These are phyloP conservation scores for Auricularia auricula-judae DNA, from an alignment of 768 basidiomycete species.

Conservation along the genomic window DNA sequence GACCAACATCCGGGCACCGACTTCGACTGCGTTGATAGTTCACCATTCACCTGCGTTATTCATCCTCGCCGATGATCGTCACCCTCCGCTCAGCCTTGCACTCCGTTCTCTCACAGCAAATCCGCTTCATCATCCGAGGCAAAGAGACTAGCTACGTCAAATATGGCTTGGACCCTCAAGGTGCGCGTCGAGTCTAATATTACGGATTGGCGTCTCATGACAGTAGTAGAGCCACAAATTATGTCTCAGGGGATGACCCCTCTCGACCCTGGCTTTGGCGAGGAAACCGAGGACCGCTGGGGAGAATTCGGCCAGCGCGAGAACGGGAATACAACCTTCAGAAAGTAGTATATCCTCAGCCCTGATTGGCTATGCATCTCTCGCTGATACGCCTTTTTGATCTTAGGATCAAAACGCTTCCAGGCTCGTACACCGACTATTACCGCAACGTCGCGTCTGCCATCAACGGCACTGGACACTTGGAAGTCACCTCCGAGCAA, in stretches of 20 bases:
- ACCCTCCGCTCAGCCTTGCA: background rate
- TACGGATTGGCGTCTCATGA: background rate
- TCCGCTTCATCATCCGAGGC: constrained; percentile 3
- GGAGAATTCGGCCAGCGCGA: constrained; percentile 3
- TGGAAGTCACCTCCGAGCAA: constrained; percentile 6
- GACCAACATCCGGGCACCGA: background rate
- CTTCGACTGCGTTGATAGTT: constrained; percentile 24
- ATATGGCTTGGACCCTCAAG: constrained; percentile 7
- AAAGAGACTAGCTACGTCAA: constrained; percentile 5
- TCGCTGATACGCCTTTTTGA: background rate
- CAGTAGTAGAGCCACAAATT: constrained; percentile 1
- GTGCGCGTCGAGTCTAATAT: background rate
- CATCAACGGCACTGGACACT: constrained; percentile 2
- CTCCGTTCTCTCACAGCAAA: background rate
- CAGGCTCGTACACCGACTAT: constrained; percentile 6
- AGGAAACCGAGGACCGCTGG: constrained; percentile 5
- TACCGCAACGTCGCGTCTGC: constrained; percentile 7
- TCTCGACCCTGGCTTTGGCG: constrained; percentile 6
- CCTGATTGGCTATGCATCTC: background rate
- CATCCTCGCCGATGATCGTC: constrained; percentile 13
- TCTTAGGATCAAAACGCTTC: constrained; percentile 1
- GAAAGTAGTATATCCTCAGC: background rate
- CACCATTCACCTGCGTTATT: constrained; percentile 39
- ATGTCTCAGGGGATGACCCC: constrained; percentile 5
- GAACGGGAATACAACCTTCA: constrained; percentile 1